Percentiles rank a stretch among this genome's conserved stretches.
phyloP scores from a whole-genome alignment of 805 yeast genomes.

The Candida suzukii region DNA sequence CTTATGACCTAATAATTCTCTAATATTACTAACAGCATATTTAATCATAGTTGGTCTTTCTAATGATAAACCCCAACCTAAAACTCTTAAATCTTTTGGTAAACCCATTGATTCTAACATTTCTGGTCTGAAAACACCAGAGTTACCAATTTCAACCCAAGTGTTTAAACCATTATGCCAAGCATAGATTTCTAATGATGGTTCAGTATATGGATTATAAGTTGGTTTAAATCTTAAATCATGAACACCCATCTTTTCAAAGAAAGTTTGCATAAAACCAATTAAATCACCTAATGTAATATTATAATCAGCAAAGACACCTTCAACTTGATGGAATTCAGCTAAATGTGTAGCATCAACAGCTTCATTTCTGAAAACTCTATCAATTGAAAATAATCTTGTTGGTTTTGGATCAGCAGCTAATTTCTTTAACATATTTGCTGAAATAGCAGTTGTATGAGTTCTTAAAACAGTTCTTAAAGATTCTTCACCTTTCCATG shows the following conservation, averaged over 20 bases:
- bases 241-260: slow-evolving; percentile 94
- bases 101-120: slow-evolving; percentile 98
- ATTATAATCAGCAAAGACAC: slow-evolving; percentile 95
- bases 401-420: slow-evolving; percentile 87
- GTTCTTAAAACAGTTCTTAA: slow-evolving; percentile 91
- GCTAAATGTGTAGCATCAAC: slow-evolving; percentile 99
- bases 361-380: slow-evolving; percentile 99
- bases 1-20: slow-evolving; percentile 96
- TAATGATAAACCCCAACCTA: slow-evolving; percentile 95
- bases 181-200: slow-evolving; percentile 94
- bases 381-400: slow-evolving; percentile 90
- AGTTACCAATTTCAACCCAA: slow-evolving; percentile 99
- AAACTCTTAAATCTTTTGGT: slow-evolving; percentile 86
- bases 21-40: slow-evolving; percentile 89
- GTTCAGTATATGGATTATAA: slow-evolving; percentile 98
- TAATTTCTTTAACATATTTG: slow-evolving; percentile 77
- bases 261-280: slow-evolving; percentile 97
- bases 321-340: slow-evolving; percentile 99
- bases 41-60: slow-evolving; percentile 99
- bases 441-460: slow-evolving; percentile 93
- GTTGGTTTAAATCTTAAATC: slow-evolving; percentile 97
- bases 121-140: slow-evolving; percentile 99
- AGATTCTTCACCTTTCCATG: slow-evolving; percentile 91
- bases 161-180: slow-evolving; percentile 91
- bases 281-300: slow-evolving; percentile 92